phyloP scores from a whole-genome alignment of 495 filamentous ascomycete species.

The Podospora appendiculata region DNA sequence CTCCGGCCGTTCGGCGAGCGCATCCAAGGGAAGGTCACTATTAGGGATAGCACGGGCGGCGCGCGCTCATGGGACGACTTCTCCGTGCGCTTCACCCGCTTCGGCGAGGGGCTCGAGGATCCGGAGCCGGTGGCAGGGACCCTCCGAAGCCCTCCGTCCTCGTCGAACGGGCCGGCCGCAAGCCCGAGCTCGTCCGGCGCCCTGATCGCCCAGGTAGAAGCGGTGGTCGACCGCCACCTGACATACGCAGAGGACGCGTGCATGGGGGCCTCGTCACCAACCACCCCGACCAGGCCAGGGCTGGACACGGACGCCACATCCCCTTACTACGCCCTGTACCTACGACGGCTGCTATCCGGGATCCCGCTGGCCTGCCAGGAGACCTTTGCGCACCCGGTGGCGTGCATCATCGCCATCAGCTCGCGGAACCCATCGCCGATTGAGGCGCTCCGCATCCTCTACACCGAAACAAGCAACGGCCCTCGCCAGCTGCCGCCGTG shows the following conservation, averaged over 20 bases:
- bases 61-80: constrained; percentile 84
- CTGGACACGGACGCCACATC: constrained; percentile 35
- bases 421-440: constrained; percentile 74
- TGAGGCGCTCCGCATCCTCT: constrained; percentile 74
- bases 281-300: constrained; percentile 27
- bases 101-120: constrained; percentile 52
- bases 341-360: constrained; percentile 75
- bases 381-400: constrained; percentile 89
- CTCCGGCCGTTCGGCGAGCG: constrained; percentile 88
- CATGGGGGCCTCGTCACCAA: constrained; percentile 27
- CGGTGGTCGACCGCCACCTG: constrained; percentile 45
- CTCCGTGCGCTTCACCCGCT: constrained; percentile 71
- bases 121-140: constrained; percentile 29
- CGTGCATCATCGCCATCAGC: constrained; percentile 92
- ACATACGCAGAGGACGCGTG: constrained; percentile 43
- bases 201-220: constrained; percentile 34
- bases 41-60: constrained; percentile 80
- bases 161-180: background rate
- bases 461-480: constrained; percentile 65
- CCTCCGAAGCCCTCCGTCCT: constrained; percentile 24
- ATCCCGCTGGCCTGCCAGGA: constrained; percentile 73
- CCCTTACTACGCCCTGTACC: constrained; percentile 71
- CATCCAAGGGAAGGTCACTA: constrained; percentile 77
- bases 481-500: constrained; percentile 63
- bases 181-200: background rate